A percentile compares a stretch with the other conserved stretches of the same genome.
Evolutionary conservation across 352 stramenopile genomes (phyloP).

Genomic region (Globisporangium heterothallicum): DNA sequence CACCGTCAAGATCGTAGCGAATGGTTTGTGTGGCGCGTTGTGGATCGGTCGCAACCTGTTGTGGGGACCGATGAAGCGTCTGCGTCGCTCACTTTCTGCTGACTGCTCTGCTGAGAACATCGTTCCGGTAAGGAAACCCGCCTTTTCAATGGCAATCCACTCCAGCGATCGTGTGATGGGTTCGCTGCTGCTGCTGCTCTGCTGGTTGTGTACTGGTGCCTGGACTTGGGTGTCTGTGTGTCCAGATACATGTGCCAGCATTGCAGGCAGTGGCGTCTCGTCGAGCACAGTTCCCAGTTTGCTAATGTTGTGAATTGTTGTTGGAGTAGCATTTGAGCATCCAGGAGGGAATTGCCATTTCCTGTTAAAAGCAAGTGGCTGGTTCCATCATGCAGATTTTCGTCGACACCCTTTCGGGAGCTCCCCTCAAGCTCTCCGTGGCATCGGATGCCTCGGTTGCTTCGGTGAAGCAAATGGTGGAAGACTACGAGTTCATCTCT

Average conservation of each 20-base stretch:
- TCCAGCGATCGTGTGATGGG: neutral
- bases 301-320: neutral
- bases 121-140: conserved; percentile 47
- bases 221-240: conserved; percentile 2
- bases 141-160: neutral
- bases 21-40: neutral
- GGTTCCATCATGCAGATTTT: conserved; percentile 93
- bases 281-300: too few species aligned
- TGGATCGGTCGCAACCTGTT: neutral
- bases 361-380: conserved; percentile 16
- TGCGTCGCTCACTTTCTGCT: conserved; percentile 83
- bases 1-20: neutral
- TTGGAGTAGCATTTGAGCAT: conserved; percentile 86
- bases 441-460: conserved; percentile 87
- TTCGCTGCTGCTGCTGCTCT: neutral
- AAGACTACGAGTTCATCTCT: conserved; percentile 94
- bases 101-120: conserved; percentile 88
- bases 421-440: conserved; percentile 75
- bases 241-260: too few species aligned
- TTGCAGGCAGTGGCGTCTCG: too few species aligned
- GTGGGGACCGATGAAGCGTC: too few species aligned
- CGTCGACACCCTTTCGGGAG: conserved; percentile 85
- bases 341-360: conserved; percentile 63
- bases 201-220: neutral
- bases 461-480: conserved; percentile 91